A percentile compares a stretch with the other conserved stretches of the same genome.
phyloP scores from a whole-genome alignment of 2,329 filamentous ascomycete genomes.

The Leptographium galeiforme region DNA sequence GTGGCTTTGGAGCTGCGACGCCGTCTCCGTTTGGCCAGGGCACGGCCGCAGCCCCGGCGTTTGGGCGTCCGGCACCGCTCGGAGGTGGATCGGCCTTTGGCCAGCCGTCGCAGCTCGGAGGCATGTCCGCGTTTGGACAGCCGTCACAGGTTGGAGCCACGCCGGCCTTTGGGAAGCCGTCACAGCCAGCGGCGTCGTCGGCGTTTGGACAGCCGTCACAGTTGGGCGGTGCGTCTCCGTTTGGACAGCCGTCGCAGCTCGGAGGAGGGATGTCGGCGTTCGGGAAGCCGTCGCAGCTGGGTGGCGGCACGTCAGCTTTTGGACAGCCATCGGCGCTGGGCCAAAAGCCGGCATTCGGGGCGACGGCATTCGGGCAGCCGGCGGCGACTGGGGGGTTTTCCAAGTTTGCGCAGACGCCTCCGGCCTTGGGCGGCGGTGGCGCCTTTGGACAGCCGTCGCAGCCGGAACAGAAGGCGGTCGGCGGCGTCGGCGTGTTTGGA shows the following conservation, averaged over 20 bases:
- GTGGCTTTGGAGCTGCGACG: constrained; percentile 31
- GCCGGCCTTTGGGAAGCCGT: constrained; percentile 26
- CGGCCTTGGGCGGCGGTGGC: constrained; percentile 11
- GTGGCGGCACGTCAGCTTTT: constrained; percentile 14
- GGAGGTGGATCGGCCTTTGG: constrained; percentile 16
- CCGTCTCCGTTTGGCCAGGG: constrained; percentile 19
- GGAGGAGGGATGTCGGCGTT: constrained; percentile 17
- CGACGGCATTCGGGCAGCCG: constrained; percentile 17
- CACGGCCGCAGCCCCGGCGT: constrained; percentile 10
- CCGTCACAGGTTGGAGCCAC: constrained; percentile 14
- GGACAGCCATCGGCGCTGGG: constrained; percentile 18
- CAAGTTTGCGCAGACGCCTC: constrained; percentile 15
- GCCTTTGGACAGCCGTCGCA: constrained; percentile 9
- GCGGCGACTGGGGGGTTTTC: constrained; percentile 11
- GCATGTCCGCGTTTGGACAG: constrained; percentile 23
- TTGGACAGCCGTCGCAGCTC: constrained; percentile 17
- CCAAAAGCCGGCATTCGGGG: constrained; percentile 10
- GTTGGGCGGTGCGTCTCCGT: constrained; percentile 11
- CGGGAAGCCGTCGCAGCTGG: constrained; percentile 21
- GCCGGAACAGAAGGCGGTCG: constrained; percentile 2
- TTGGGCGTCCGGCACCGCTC: constrained; percentile 18
- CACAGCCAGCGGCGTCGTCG: constrained; percentile 8
- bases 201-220: constrained; percentile 26
- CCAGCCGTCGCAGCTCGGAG: constrained; percentile 15
- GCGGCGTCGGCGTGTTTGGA: constrained; percentile 13